Evolutionary conservation across 768 basidiomycete species (phyloP), one percentile per base, ranked within the genome.

Genomic region (Fomitopsis pulvina): DNA sequence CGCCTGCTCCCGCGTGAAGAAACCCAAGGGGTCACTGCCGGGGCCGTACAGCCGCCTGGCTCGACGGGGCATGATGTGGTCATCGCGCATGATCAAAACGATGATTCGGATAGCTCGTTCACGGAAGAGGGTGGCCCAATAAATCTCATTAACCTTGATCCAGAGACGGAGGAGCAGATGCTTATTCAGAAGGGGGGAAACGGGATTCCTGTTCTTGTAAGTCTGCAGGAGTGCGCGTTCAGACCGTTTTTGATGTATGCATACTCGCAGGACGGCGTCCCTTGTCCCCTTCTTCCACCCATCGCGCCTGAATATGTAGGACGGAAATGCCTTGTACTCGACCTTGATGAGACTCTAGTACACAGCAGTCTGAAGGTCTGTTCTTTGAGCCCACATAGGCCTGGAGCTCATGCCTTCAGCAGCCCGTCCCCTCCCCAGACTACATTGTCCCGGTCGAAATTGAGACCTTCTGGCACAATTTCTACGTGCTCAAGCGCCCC

Each of bases 401-500:
- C 21, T 24, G n/a, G 26, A 8, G 26, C 41, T 6, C 40, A 43
- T 24, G 32, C 32, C n/a, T 34, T 9, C 21, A 41, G 41, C 76
- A 80, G 58, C 86, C 92, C 56, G 93, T 63, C 2, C 50, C 57
- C 37, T 55, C 59, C 26, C 60, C 95, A 26, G 95, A 99, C 70
- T 99, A 92, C 67, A 89, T 98, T 57, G 95, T 99, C 1, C 96
- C 96, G 1, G 96, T 99, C 25, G 96, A 98, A 68, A 99, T 99
- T 53, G 96, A 99, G 65, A 92, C 88, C 55, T 88, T 95, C 63
- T 90, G 87, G 79, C 96, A 99, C 66, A 96, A 98, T 61, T 93
- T 98, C 59, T 97, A 99, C 69, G 95, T 97, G 41, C 87, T 97
- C 64, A 98, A 98, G 68, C 87, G 96, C 41, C 96, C 96, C 8